Conservation (phyloP, 208 protist species). For the Strigomonas culicis region DNA sequence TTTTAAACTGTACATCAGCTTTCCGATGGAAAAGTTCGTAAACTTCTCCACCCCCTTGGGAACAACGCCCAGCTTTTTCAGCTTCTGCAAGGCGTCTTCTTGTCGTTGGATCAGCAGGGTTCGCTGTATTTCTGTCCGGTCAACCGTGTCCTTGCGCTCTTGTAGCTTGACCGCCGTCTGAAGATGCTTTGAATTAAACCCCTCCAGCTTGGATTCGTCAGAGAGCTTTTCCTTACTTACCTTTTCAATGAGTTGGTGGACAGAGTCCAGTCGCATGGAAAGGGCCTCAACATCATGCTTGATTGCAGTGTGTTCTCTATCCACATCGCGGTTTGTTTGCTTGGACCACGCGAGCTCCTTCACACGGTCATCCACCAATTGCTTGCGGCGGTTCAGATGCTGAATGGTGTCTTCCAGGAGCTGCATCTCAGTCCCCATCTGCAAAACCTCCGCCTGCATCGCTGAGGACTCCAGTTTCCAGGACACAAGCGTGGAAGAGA, state of each 20-base stretch:
- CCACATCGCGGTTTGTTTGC: conserved; percentile 20
- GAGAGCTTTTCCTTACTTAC: conserved; percentile 37
- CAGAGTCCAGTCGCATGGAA: conserved; percentile 31
- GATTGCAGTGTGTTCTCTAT: conserved; percentile 44
- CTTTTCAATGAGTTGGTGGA: conserved; percentile 40
- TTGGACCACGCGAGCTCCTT: conserved; percentile 61
- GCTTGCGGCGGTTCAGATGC: conserved; percentile 48
- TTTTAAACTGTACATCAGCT: conserved; percentile 82
- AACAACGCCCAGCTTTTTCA: conserved; percentile 90
- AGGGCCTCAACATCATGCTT: conserved; percentile 48
- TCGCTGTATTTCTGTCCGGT: conserved; percentile 56
- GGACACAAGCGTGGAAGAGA: conserved; percentile 42
- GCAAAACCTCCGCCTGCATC: conserved; percentile 41
- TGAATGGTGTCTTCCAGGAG: conserved; percentile 68
- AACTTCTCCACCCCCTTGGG: conserved; percentile 56
- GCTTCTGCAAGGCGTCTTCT: conserved; percentile 88
- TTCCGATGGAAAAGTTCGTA: conserved; percentile 44
- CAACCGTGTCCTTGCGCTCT: conserved; percentile 56
- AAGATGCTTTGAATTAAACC: conserved; percentile 34
- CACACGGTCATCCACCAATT: conserved; percentile 51
- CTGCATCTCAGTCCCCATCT: conserved; percentile 60
- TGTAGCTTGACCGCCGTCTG: conserved; percentile 35
- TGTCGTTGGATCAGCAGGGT: conserved; percentile 65
- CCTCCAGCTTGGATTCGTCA: conserved; percentile 41
- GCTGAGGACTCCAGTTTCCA: conserved; percentile 24